Percentiles rank a stretch among this genome's conserved stretches.
Evolutionary conservation across 148 eudicot species (phyloP).

Genomic region (Cornus suecica): DNA sequence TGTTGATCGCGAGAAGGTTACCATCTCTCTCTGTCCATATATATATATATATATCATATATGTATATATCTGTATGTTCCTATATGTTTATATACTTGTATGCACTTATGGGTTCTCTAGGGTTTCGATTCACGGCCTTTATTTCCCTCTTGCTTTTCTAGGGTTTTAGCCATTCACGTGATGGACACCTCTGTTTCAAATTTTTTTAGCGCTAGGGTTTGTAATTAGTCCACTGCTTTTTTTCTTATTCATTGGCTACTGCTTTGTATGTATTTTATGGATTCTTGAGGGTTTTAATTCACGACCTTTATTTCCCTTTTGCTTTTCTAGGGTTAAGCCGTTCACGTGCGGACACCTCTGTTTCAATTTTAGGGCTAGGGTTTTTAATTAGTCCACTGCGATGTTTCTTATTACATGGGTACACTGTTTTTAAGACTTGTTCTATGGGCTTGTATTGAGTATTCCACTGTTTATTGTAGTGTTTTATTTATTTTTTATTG

Average conservation of each 20-base stretch:
- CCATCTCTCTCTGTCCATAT: slow-evolving; percentile 5
- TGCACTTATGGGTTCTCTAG: background rate
- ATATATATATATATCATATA: slow-evolving; percentile 6
- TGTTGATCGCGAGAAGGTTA: slow-evolving; percentile 51
- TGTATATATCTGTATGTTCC: background rate
- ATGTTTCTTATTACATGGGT: background rate
- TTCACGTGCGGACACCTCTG: background rate
- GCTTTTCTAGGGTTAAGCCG: background rate
- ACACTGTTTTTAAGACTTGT: background rate
- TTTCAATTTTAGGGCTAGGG: background rate
- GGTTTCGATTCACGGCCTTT: too few relatives aligned
- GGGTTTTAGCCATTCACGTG: background rate
- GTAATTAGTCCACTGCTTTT: background rate
- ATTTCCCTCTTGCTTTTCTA: background rate
- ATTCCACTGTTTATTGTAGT: background rate
- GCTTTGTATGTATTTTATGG: background rate
- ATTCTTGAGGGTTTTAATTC: too few relatives aligned
- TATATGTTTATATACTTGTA: background rate
- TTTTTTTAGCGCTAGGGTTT: background rate
- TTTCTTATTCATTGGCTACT: background rate
- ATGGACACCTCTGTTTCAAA: background rate
- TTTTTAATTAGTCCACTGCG: background rate
- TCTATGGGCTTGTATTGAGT: too few relatives aligned
- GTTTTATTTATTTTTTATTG: background rate
- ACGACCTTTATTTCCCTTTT: background rate